Percentiles rank a stretch among this genome's conserved stretches.
phyloP scores from a whole-genome alignment of 345 rosid species.

The Pugionium dolabratum region DNA sequence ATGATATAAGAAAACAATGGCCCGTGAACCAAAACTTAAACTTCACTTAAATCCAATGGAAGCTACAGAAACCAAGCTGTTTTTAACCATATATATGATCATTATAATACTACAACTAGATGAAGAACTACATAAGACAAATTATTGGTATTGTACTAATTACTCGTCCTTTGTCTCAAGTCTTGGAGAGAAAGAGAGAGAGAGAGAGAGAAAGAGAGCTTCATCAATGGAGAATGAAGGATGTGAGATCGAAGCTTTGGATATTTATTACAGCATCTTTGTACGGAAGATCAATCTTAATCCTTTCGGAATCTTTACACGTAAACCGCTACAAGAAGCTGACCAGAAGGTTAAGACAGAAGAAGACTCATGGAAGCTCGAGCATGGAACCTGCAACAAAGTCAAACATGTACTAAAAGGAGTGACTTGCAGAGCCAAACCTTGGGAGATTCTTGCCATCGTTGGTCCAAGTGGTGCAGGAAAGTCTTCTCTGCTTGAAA shows the following conservation, averaged over 20 bases:
- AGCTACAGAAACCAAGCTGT: slow-evolving; percentile 40
- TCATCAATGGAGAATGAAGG: slow-evolving; percentile 80
- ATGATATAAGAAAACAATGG: slow-evolving; percentile 35
- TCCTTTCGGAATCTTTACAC: slow-evolving; percentile 40
- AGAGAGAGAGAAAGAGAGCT: slow-evolving; percentile 20
- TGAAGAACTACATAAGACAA: slow-evolving; percentile 18
- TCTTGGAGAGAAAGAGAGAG: background rate
- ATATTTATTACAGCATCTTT: slow-evolving; percentile 63
- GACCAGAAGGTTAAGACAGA: slow-evolving; percentile 30
- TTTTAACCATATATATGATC: slow-evolving; percentile 14
- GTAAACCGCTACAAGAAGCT: slow-evolving; percentile 26
- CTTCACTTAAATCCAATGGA: slow-evolving; percentile 41
- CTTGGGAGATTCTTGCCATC: slow-evolving; percentile 91
- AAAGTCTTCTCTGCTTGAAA: slow-evolving; percentile 81
- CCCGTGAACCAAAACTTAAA: slow-evolving; percentile 43
- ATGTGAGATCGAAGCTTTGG: slow-evolving; percentile 79
- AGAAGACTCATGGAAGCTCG: slow-evolving; percentile 25
- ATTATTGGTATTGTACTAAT: slow-evolving; percentile 13
- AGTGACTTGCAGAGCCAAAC: slow-evolving; percentile 81
- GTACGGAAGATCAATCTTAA: slow-evolving; percentile 31
- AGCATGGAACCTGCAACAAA: slow-evolving; percentile 38
- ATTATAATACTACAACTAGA: background rate
- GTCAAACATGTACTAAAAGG: slow-evolving; percentile 60
- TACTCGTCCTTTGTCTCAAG: slow-evolving; percentile 27
- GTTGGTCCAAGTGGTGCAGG: slow-evolving; percentile 99